These are phyloP conservation scores for Pugionium cornutum DNA, from an alignment of 345 rosid species.

Conservation along the genomic window DNA sequence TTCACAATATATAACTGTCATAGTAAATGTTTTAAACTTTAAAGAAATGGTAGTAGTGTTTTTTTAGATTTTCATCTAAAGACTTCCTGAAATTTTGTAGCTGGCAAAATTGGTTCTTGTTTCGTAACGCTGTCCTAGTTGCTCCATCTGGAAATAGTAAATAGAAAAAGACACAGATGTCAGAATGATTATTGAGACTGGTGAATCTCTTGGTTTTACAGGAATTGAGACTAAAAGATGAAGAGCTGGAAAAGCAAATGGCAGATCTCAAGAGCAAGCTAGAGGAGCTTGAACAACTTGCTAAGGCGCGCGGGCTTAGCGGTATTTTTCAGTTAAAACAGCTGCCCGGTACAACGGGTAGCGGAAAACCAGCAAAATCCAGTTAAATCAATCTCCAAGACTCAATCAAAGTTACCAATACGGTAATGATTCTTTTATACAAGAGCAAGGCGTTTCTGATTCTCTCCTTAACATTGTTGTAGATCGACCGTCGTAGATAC, in stretches of 20 bases:
- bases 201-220: slow-evolving; percentile 35
- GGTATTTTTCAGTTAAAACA: slow-evolving; percentile 60
- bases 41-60: background rate
- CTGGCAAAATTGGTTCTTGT: too few relatives aligned
- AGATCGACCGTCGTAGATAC: slow-evolving; percentile 23
- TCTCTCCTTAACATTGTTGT: slow-evolving; percentile 36
- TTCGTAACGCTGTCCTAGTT: too few relatives aligned
- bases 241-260: slow-evolving; percentile 57
- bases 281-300: slow-evolving; percentile 74
- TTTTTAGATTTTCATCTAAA: background rate
- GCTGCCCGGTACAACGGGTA: slow-evolving; percentile 27
- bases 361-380: slow-evolving; percentile 42
- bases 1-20: background rate
- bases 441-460: slow-evolving; percentile 32
- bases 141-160: background rate
- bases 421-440: slow-evolving; percentile 28
- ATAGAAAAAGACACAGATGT: background rate
- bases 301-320: slow-evolving; percentile 60
- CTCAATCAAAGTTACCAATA: slow-evolving; percentile 21
- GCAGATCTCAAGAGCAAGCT: slow-evolving; percentile 57
- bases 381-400: slow-evolving; percentile 37
- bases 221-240: slow-evolving; percentile 70
- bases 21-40: background rate
- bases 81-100: too few relatives aligned
- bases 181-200: background rate